These are phyloP conservation scores for Yarrowia bubula DNA, from an alignment of 805 yeast species.

Conservation along the genomic window DNA sequence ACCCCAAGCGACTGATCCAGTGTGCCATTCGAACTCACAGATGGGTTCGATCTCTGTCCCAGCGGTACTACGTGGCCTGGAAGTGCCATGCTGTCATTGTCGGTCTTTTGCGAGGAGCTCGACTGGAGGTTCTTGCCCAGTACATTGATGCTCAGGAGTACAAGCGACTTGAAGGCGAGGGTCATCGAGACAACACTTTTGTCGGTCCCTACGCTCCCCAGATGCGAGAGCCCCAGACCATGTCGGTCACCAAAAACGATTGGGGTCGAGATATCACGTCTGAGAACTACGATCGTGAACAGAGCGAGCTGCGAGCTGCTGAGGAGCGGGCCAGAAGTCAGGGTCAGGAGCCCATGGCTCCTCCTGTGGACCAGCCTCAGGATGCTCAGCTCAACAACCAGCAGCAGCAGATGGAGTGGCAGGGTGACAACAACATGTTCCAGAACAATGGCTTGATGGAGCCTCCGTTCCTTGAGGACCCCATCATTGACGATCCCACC, in stretches of 20 bases:
- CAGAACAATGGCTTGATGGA: slow-evolving; percentile 20
- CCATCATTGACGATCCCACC: slow-evolving; percentile 11
- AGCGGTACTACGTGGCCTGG: slow-evolving; percentile 24
- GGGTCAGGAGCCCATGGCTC: slow-evolving; percentile 5
- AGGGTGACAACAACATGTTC: slow-evolving; percentile 13
- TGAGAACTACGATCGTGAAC: slow-evolving; percentile 21
- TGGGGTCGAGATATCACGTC: slow-evolving; percentile 19
- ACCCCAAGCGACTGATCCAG: slow-evolving; percentile 19
- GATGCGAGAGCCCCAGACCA: slow-evolving; percentile 5
- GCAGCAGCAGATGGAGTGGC: slow-evolving; percentile 25
- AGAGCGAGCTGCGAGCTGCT: slow-evolving; percentile 18
- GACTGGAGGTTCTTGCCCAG: slow-evolving; percentile 25
- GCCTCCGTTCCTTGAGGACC: slow-evolving; percentile 8
- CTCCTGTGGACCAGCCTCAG: not conserved
- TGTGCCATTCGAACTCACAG: slow-evolving; percentile 14
- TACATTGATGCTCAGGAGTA: slow-evolving; percentile 25
- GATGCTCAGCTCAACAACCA: not conserved
- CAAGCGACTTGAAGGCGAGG: slow-evolving; percentile 21
- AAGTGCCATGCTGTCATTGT: slow-evolving; percentile 27
- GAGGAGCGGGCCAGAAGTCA: slow-evolving; percentile 1
- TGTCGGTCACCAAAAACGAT: slow-evolving; percentile 22
- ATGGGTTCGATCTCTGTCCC: slow-evolving; percentile 19
- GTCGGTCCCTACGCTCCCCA: slow-evolving; percentile 16
- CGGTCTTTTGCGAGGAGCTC: slow-evolving; percentile 25
- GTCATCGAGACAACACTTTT: slow-evolving; percentile 6